A percentile compares a stretch with the other conserved stretches of the same genome.
Evolutionary conservation across 371 early-diverging fungal genomes (phyloP).

Genomic region (Lichtheimia ornata): DNA sequence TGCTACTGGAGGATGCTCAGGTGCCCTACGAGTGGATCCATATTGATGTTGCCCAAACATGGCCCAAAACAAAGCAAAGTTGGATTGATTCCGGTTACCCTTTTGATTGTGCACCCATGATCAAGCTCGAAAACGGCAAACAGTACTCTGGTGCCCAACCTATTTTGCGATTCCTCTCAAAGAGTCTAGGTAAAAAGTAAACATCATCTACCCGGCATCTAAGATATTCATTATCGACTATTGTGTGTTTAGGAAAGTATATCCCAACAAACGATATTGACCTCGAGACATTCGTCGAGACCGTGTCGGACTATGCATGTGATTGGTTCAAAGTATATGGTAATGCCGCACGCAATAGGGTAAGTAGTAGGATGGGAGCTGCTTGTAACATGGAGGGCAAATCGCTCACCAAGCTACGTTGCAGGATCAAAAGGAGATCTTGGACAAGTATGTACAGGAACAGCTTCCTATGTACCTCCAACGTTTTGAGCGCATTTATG

Average conservation of each 20-base stretch:
- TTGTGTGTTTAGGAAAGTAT: conserved; percentile 1
- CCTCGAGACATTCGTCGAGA: conserved; percentile 6
- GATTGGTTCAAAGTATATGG: conserved; percentile 1
- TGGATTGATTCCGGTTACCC: not conserved
- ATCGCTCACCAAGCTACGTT: not conserved
- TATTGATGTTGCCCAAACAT: not conserved
- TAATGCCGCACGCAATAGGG: too few species aligned
- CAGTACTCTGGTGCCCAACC: conserved; percentile 1
- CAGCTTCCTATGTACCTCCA: conserved; percentile 1
- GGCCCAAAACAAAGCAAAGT: not conserved
- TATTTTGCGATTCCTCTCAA: conserved; percentile 9
- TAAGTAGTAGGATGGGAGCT: too few species aligned
- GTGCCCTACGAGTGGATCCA: conserved; percentile 7
- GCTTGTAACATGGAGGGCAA: not conserved
- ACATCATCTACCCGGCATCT: too few species aligned
- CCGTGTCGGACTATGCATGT: conserved; percentile 1
- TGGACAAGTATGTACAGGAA: conserved; percentile 2
- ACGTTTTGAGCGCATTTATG: conserved; percentile 11
- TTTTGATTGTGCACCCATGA: conserved; percentile 1
- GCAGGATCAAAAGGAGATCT: not conserved
- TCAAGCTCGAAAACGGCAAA: conserved; percentile 2
- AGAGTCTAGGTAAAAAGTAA: conserved; percentile 1
- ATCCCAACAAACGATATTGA: conserved; percentile 7
- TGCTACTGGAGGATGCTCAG: conserved; percentile 14
- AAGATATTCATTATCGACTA: too few species aligned